Percentiles rank a stretch among this genome's conserved stretches.
Evolutionary conservation across 1,284 basidiomycete species (phyloP).

Genomic region (Somion occarium): DNA sequence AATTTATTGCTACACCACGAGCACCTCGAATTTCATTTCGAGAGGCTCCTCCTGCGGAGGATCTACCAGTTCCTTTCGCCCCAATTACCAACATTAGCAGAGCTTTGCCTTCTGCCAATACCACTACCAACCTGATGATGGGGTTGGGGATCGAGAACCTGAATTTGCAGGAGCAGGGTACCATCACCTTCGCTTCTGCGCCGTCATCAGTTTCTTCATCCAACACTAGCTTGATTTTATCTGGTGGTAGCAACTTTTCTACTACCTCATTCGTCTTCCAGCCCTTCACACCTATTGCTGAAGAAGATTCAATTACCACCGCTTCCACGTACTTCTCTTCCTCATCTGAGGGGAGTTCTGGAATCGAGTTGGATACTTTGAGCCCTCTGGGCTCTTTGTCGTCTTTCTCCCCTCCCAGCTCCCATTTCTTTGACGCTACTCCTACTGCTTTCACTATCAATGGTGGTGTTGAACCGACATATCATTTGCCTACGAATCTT

Average conservation of each 20-base stretch:
- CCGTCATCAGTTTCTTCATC: background rate
- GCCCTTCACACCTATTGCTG: background rate
- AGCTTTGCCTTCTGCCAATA: too few species aligned
- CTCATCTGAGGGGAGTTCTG: too few species aligned
- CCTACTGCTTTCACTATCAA: background rate
- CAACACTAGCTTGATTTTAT: background rate
- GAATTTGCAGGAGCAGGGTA: background rate
- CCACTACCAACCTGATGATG: too few species aligned
- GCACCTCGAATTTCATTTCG: too few species aligned
- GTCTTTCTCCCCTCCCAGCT: background rate
- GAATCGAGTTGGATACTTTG: background rate
- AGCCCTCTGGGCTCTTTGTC: background rate
- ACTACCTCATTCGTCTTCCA: conserved; percentile 1
- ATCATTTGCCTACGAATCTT: background rate
- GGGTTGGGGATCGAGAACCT: too few species aligned
- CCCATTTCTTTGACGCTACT: background rate
- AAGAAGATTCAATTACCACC: background rate
- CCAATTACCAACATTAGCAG: too few species aligned
- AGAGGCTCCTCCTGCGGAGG: conserved; percentile 2
- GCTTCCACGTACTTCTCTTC: background rate
- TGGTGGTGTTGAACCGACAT: background rate
- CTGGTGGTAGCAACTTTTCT: background rate
- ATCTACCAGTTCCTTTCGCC: conserved; percentile 5
- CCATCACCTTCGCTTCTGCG: background rate
- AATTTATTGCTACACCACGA: background rate